Evolutionary conservation across 31 red algal species (phyloP), one percentile per base, ranked within the genome.

Genomic region (Porphyra umbilicalis): DNA sequence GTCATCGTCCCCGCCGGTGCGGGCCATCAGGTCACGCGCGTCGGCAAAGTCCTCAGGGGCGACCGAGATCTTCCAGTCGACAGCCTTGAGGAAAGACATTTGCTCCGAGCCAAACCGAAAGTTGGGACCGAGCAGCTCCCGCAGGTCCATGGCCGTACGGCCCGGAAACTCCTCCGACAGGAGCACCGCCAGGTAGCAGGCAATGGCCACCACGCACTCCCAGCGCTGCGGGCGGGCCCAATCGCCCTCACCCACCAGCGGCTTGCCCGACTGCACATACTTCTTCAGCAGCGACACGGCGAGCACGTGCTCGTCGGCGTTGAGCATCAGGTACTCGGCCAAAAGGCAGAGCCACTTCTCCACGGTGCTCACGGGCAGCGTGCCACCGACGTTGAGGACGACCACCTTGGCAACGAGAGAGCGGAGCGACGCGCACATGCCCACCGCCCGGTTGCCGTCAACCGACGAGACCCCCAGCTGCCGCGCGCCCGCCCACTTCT

Each of bases 161-260:
- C 96, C 92, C 15, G 96, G 88, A 86, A 98, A 98, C 77, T 98
- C 96, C 82, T 98, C 96, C 39, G 90, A 90, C n/a, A 94, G 77
- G 35, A 98, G 78, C 5, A 98, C 96, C 9, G 92, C 92, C 38
- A 94, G 92, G 81, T 92, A 98, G 77, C 90, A 89, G 29, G 90
- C 83, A 14, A 98, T 88, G 39, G 92, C 92, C 8, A 98, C 83
- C 34, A 98, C 92, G 34, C 92, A 87, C 76, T 98, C 96, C 96
- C 96, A 98, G 20, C 80, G 78, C 75, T 98, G 96, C 18, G 96
- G 92, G 75, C 96, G 82, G 4, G 85, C 80, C 83, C 85, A 88
- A 71, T 98, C 92, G 33, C 83, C 82, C 8, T 44, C 76, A 15
- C 96, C 86, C 13, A 89, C 87, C 32, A 95, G 88, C 35, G 75